phyloP scores from a whole-genome alignment of 2,329 filamentous ascomycete species.

The Dryadomyces sulphureus region DNA sequence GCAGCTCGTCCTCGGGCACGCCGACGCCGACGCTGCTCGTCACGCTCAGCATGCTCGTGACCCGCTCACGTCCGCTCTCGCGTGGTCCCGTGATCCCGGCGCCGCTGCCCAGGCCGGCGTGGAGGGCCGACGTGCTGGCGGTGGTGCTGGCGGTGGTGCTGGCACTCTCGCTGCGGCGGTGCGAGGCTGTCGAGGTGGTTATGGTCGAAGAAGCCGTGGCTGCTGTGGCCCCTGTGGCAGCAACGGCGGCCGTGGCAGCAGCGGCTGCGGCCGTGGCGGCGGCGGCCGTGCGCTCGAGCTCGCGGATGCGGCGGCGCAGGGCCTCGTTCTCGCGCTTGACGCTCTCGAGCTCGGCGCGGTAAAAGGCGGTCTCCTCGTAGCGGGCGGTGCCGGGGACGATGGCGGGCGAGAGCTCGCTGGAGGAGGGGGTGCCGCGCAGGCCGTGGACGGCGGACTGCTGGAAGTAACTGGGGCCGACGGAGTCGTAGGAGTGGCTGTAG shows the following conservation, averaged over 20 bases:
- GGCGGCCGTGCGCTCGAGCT: constrained; percentile 35
- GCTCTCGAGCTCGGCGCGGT: constrained; percentile 43
- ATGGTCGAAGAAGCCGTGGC: not conserved
- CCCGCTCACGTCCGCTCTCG: constrained; percentile 27
- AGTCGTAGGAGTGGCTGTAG: constrained; percentile 26
- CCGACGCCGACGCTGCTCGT: constrained; percentile 32
- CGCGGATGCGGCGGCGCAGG: constrained; percentile 44
- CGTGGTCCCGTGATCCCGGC: constrained; percentile 31
- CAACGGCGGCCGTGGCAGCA: not conserved
- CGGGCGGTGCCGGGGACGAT: constrained; percentile 41
- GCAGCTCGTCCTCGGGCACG: constrained; percentile 44
- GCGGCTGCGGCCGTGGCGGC: constrained; percentile 3
- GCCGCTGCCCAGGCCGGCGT: constrained; percentile 17
- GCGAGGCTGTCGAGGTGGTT: constrained; percentile 17
- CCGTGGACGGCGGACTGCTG: constrained; percentile 11
- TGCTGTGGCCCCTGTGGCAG: not conserved
- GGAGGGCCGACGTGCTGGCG: constrained; percentile 19
- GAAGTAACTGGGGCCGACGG: constrained; percentile 20
- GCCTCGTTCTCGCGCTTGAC: constrained; percentile 50
- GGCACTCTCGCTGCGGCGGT: constrained; percentile 34
- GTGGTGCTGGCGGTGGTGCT: constrained; percentile 32
- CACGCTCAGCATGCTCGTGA: constrained; percentile 28
- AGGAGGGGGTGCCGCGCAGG: constrained; percentile 13
- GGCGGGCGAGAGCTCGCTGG: constrained; percentile 31
- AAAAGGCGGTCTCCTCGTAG: constrained; percentile 48